Base-by-base conservation (phyloP, 2,329 filamentous ascomycete genomes). In the Sporothrix humicola region DNA sequence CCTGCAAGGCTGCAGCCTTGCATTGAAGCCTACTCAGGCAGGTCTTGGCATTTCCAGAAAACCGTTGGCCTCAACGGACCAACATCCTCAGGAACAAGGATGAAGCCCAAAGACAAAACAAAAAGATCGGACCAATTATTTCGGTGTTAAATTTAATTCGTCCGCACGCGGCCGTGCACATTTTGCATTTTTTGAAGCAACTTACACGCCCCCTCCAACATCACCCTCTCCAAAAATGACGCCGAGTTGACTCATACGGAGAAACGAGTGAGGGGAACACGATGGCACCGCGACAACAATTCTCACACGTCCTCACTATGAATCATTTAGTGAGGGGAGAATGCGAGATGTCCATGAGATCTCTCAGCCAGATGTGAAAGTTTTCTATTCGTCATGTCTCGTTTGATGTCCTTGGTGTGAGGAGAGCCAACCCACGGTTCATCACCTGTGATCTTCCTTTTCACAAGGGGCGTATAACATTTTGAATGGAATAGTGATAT, bases 171-270 rank as follows among this genome's bases (percentile, higher is more conserved):
- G 17, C 61, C 42, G 20, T 48, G n/a, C 20, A 48, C 12, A 15
- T 10, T 65, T 65, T 48, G n/a, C 20, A 48, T 12, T 8, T 10
- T 65, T 65, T 15, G 17, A 46, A 65, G 61, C 42, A 26, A 26
- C 15, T 15, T 42, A 46, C 65, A 37, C 46, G 15, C 52, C 52
- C 65, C 65, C 46, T 69, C 66, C 66, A 37, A 37, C 31, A 7
- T 37, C 31, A 6, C 31, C 4, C 58, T 26, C 13, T 31, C 46
- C 44, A 9, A 37, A 68, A 9, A 52, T 68, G 46, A 68, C 65
- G 65, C 66, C 66, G 66, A 8, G 66, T 69, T 69, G 66, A 69
- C 48, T 69, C 66, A 69, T 69, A 20, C 66, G 66, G 42, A 44
- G 42, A 48, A 20, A 26, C 13, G 37, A 10, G 42, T 48, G 61